Conservation (phyloP, 768 basidiomycete genomes). For the Trametes meyenii region DNA sequence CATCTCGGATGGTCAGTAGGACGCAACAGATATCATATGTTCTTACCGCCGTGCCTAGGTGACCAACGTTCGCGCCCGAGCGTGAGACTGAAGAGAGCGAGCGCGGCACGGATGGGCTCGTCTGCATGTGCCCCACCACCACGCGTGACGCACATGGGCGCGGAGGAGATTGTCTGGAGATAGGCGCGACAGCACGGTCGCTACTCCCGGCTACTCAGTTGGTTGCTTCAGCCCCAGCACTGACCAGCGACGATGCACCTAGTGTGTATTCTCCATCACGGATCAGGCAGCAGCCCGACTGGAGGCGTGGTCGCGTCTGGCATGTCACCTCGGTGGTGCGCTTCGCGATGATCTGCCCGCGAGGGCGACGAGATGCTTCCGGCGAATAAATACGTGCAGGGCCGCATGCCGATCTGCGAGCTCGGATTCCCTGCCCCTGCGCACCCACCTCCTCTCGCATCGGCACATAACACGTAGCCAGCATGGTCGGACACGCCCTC, state of each 20-base stretch:
- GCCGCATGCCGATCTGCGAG: neutral
- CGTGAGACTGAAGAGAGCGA: neutral
- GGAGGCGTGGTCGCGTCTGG: too few species aligned
- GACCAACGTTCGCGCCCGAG: neutral
- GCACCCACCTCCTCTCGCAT: neutral
- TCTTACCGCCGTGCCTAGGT: neutral
- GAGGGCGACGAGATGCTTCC: too few species aligned
- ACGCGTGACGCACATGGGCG: neutral
- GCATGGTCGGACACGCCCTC: slow-evolving; percentile 6
- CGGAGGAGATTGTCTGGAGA: neutral
- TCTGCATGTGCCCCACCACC: neutral
- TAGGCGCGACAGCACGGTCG: neutral
- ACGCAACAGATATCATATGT: neutral
- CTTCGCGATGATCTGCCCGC: too few species aligned
- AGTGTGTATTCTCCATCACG: too few species aligned
- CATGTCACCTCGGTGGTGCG: too few species aligned
- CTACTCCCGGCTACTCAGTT: neutral
- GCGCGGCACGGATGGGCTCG: neutral
- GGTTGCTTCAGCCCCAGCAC: neutral
- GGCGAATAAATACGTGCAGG: too few species aligned
- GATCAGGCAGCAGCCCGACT: too few species aligned
- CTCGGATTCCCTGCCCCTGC: neutral
- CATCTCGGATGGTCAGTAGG: neutral
- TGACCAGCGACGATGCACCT: neutral
- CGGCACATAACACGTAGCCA: neutral